Percentiles rank a stretch among this genome's conserved stretches.
These are phyloP conservation scores for Exophiala spinifera DNA, from an alignment of 2,329 filamentous ascomycete species.

Conservation along the genomic window DNA sequence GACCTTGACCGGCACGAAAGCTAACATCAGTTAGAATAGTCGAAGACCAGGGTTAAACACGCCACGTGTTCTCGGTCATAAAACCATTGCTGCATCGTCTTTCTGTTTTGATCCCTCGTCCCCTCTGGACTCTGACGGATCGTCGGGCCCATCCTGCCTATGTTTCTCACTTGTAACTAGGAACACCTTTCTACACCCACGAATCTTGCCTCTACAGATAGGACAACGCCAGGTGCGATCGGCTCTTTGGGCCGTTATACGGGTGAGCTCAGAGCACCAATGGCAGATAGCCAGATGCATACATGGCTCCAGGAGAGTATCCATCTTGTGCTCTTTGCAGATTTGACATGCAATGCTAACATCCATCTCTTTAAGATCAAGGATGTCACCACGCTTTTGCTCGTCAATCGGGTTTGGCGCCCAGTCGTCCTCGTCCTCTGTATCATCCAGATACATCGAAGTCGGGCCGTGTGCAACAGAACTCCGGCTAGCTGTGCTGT, in stretches of 20 bases:
- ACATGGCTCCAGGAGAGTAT: constrained; percentile 27
- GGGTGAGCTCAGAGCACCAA: constrained; percentile 25
- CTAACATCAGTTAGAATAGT: too few species aligned
- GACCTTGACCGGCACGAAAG: too few species aligned
- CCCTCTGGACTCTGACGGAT: neutral
- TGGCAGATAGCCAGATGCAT: constrained; percentile 28
- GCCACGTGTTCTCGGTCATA: too few species aligned
- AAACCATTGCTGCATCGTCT: too few species aligned
- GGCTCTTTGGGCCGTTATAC: constrained; percentile 2
- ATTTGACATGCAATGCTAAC: constrained; percentile 26
- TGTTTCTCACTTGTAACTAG: constrained; percentile 5
- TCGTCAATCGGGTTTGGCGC: constrained; percentile 23
- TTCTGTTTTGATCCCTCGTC: neutral
- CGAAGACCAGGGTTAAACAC: too few species aligned
- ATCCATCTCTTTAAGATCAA: constrained; percentile 22
- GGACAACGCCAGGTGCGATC: constrained; percentile 12
- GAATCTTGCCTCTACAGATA: constrained; percentile 21
- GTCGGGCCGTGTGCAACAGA: neutral
- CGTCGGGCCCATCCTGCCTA: neutral
- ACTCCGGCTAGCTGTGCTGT: neutral
- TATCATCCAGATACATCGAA: neutral
- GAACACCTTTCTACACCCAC: constrained; percentile 18
- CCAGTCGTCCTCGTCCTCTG: neutral
- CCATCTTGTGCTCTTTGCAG: constrained; percentile 27
- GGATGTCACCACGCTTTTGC: constrained; percentile 20